Conservation (phyloP, 1,284 basidiomycete species). For the Cryptococcus jaspeensis region DNA sequence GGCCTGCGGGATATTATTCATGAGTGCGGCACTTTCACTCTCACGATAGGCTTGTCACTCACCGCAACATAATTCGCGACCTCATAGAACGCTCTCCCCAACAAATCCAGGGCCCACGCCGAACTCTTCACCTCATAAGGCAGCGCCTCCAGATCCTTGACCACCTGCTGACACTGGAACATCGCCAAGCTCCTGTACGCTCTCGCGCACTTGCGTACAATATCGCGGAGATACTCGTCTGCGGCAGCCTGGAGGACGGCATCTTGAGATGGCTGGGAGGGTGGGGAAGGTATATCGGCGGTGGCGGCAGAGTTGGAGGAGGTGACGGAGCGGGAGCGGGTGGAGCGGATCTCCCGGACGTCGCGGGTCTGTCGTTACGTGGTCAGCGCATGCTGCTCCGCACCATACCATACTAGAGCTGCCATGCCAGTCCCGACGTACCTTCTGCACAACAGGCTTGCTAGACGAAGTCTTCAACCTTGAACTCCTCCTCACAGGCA, state of each 20-base stretch:
- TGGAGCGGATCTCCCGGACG: slow-evolving; percentile 25
- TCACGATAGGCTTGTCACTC: slow-evolving; percentile 45
- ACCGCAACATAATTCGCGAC: slow-evolving; percentile 80
- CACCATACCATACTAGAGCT: background rate
- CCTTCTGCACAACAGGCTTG: slow-evolving; percentile 17
- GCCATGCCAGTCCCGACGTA: no score
- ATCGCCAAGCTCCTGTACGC: slow-evolving; percentile 69
- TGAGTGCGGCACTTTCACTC: background rate
- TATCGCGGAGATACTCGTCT: slow-evolving; percentile 75
- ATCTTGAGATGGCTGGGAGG: slow-evolving; percentile 47
- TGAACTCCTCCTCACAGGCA: slow-evolving; percentile 36
- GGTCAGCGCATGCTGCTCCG: slow-evolving; percentile 1
- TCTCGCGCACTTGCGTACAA: slow-evolving; percentile 75
- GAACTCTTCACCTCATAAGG: slow-evolving; percentile 73
- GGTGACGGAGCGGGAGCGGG: slow-evolving; percentile 46
- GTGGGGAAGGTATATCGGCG: slow-evolving; percentile 61
- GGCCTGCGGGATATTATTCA: slow-evolving; percentile 57
- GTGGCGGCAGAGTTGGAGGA: slow-evolving; percentile 63
- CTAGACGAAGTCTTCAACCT: slow-evolving; percentile 31
- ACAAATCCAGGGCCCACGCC: slow-evolving; percentile 72
- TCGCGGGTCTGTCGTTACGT: background rate
- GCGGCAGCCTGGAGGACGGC: slow-evolving; percentile 66
- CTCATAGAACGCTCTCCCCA: slow-evolving; percentile 83
- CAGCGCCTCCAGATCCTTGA: slow-evolving; percentile 71
- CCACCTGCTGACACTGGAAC: slow-evolving; percentile 71